These are phyloP conservation scores for Verticillium dahliae DNA, from an alignment of 2,329 filamentous ascomycete species.

Conservation along the genomic window DNA sequence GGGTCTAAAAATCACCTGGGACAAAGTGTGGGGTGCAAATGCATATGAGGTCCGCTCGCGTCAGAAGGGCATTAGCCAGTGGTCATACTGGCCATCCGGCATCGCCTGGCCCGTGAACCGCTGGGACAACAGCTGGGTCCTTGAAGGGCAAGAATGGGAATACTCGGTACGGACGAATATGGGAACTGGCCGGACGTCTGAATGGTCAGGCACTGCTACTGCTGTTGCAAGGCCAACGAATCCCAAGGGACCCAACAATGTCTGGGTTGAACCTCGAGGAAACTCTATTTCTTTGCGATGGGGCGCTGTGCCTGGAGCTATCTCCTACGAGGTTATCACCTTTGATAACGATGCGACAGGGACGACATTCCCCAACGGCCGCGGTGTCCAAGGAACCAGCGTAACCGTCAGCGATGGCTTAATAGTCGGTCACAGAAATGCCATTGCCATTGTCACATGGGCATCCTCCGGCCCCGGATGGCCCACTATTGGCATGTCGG, in stretches of 20 bases:
- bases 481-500: background rate
- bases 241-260: background rate
- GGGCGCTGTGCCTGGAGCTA: background rate
- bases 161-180: conserved; percentile 8
- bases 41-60: conserved; percentile 10
- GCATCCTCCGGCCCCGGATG: background rate
- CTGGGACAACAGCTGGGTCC: conserved; percentile 2
- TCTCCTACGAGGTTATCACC: background rate
- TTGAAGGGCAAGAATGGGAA: conserved; percentile 5
- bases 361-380: background rate
- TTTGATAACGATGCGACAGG: background rate
- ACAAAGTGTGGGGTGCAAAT: conserved; percentile 15
- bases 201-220: conserved; percentile 2
- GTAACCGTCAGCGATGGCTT: background rate
- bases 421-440: background rate
- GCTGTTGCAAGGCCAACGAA: background rate
- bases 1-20: conserved; percentile 16
- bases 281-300: background rate
- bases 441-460: conserved; percentile 1
- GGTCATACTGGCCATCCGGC: conserved; percentile 1
- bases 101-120: background rate
- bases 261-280: conserved; percentile 3
- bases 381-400: background rate
- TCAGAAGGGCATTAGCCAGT: background rate
- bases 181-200: conserved; percentile 4